Base-by-base conservation (phyloP, 345 rosid species). In the Populus davidiana region DNA sequence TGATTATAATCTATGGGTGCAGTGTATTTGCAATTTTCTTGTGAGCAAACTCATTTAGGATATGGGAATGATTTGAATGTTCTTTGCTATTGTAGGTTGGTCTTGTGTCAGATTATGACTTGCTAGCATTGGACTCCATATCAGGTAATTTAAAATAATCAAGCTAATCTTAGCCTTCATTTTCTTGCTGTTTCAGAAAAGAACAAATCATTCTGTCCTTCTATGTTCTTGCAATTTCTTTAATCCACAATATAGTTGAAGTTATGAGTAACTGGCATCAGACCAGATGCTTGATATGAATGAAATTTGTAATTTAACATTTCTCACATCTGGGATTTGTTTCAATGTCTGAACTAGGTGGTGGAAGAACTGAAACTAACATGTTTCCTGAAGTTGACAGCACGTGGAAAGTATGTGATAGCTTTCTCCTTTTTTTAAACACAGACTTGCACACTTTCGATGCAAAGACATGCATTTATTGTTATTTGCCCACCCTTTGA, bases 311-410 rank as follows among this genome's bases (percentile, higher is more conserved):
- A 23, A 70, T 44, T 59, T 65, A 16, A 50, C 33, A 27, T 72
- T 70, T 81, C 78, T 67, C 68, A 73, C 71, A 10, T 66, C 7
- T 50, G 17, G 33, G 54, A 76, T 71, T 71, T 63, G 75, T 79
- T 77, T 68, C 70, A 4, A 14, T 81, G 17, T 72, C 56, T 72
- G 66, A 70, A 70, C 56, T 78, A 93, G 93, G 97, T 81, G 82
- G 86, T 65, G 88, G 86, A 80, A 84, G 71, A 80, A 82, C 92
- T 76, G 93, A 92, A 52, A 93, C 85, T 73, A 70, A 76, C 85
- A 86, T 96, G 94, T 96, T 96, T 81, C 98, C 99, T 77, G 97
- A 96, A 71, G 98, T 96, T 77, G 97, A 92, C 89, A 92, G 97
- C 88, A 87, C 91, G 27, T 93, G 96, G 96, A 91, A 93, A 87